Evolutionary conservation across 768 basidiomycete species (phyloP).

Genomic region (Russula emetica): DNA sequence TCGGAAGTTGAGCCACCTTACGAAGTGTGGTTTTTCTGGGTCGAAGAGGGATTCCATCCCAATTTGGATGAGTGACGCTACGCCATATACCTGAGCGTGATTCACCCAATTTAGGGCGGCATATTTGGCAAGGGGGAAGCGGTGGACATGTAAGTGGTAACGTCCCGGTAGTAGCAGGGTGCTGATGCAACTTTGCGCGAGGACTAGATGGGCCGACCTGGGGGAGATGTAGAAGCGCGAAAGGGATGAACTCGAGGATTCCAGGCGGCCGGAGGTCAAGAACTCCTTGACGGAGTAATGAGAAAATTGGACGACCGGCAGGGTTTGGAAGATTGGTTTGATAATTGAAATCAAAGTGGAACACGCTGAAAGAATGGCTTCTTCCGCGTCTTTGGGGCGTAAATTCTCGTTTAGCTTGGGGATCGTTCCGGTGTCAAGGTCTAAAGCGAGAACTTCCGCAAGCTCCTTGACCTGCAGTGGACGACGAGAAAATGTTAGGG

Average conservation of each 20-base stretch:
- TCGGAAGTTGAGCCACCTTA: background rate
- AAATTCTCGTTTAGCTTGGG: conserved; percentile 2
- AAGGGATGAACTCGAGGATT: background rate
- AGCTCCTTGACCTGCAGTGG: background rate
- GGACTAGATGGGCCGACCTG: background rate
- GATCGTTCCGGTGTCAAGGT: background rate
- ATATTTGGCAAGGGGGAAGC: background rate
- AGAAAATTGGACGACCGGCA: conserved; percentile 8
- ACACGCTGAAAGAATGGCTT: conserved; percentile 1
- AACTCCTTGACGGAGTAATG: conserved; percentile 10
- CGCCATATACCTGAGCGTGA: conserved; percentile 5
- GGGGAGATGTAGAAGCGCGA: conserved; percentile 2
- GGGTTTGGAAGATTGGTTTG: background rate
- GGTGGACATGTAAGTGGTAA: no score
- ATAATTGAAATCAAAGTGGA: background rate
- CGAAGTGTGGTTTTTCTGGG: background rate
- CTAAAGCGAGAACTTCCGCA: background rate
- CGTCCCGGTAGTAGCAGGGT: background rate
- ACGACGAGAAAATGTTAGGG: background rate
- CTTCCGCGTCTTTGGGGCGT: background rate
- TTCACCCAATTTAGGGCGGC: background rate
- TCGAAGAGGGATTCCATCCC: conserved; percentile 1
- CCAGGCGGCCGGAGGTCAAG: conserved; percentile 10
- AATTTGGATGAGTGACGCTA: background rate
- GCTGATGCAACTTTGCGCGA: conserved; percentile 10